Conservation (phyloP, 208 protist species). For the Crithidia expoeki region DNA sequence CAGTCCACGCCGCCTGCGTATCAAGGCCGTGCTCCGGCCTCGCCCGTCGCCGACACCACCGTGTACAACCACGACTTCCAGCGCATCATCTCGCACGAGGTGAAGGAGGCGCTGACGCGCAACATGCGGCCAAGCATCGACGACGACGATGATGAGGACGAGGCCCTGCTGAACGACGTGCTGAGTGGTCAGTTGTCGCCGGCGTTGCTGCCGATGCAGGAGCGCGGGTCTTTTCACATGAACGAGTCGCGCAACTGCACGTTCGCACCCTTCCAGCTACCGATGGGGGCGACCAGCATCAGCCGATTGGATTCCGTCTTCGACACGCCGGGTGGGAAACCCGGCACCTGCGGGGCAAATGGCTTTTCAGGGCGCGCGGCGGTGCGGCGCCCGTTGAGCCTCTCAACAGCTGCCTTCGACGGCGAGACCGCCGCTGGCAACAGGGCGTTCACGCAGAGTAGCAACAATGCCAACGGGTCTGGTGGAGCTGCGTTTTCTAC, state of each 20-base stretch:
- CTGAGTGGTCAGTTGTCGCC: slow-evolving; percentile 8
- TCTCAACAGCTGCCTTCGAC: slow-evolving; percentile 8
- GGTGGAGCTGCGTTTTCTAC: neutral
- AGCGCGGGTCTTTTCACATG: neutral
- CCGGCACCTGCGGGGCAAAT: neutral
- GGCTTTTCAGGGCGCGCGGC: neutral
- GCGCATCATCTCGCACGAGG: slow-evolving; percentile 38
- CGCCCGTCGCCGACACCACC: slow-evolving; percentile 10
- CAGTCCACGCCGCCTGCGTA: neutral
- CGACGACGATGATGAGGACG: slow-evolving; percentile 36
- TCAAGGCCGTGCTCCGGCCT: neutral
- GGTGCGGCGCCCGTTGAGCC: slow-evolving; percentile 3
- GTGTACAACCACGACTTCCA: slow-evolving; percentile 53
- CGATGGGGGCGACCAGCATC: slow-evolving; percentile 16
- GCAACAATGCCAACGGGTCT: neutral
- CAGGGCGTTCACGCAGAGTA: neutral
- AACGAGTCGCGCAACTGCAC: slow-evolving; percentile 15
- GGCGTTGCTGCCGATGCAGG: slow-evolving; percentile 14
- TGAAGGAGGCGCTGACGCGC: slow-evolving; percentile 39
- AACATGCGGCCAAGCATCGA: slow-evolving; percentile 35
- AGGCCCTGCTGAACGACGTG: slow-evolving; percentile 17
- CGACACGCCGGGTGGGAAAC: neutral
- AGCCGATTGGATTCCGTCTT: slow-evolving; percentile 16
- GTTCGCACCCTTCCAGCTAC: slow-evolving; percentile 20
- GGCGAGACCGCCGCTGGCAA: neutral